Evolutionary conservation across 768 basidiomycete species (phyloP).

Genomic region (Pisolithus orientalis): DNA sequence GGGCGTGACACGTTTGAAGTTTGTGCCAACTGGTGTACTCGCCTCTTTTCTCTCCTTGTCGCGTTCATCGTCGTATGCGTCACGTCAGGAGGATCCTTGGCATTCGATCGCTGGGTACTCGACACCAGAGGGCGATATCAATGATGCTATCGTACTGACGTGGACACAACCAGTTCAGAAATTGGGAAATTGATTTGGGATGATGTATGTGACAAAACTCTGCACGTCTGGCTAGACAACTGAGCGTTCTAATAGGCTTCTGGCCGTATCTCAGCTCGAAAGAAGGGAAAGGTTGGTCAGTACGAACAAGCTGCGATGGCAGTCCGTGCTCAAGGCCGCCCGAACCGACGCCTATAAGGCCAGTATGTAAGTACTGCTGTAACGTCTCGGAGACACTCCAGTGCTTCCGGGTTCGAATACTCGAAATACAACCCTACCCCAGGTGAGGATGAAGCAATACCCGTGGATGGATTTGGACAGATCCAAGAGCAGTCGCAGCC

Average conservation of each 20-base stretch:
- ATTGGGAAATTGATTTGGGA: constrained; percentile 68
- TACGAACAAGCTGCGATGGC: constrained; percentile 63
- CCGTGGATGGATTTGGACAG: constrained; percentile 64
- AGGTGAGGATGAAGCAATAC: constrained; percentile 41
- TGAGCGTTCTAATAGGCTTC: not conserved
- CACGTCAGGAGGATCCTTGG: too few species aligned
- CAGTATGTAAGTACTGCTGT: constrained; percentile 44
- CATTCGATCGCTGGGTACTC: too few species aligned
- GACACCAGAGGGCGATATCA: too few species aligned
- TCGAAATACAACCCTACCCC: constrained; percentile 59
- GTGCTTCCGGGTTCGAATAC: constrained; percentile 75
- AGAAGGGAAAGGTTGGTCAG: constrained; percentile 68
- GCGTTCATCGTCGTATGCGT: too few species aligned
- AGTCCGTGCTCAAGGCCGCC: constrained; percentile 48
- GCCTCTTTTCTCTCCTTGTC: too few species aligned
- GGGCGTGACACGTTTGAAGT: too few species aligned
- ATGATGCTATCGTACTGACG: constrained; percentile 14
- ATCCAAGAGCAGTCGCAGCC: constrained; percentile 24
- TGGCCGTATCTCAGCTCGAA: constrained; percentile 80
- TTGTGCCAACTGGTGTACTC: too few species aligned
- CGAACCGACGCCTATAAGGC: constrained; percentile 38
- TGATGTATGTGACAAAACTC: constrained; percentile 44
- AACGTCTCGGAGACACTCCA: constrained; percentile 36
- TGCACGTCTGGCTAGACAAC: not conserved
- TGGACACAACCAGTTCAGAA: constrained; percentile 71